Evolutionary conservation across 495 filamentous ascomycete genomes (phyloP).

Genomic region (Chlorociboria aeruginascens): DNA sequence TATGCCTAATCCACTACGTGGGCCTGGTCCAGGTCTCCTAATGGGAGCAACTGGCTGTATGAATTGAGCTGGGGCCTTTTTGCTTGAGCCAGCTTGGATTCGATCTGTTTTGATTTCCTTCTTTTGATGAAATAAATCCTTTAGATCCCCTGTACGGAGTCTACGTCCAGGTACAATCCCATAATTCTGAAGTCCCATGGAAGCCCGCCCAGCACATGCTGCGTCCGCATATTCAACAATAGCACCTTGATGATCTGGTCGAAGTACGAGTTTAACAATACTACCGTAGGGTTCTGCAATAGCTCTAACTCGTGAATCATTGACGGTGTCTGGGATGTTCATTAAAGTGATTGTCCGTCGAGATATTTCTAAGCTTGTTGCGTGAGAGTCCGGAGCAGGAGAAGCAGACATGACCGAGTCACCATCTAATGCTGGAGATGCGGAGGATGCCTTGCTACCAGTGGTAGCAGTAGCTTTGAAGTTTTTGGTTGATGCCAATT

Average conservation of each 20-base stretch:
- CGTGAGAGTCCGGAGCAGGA: slow-evolving; percentile 15
- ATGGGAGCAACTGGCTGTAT: slow-evolving; percentile 42
- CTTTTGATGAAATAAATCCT: slow-evolving; percentile 50
- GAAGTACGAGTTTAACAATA: slow-evolving; percentile 52
- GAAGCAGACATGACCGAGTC: slow-evolving; percentile 21
- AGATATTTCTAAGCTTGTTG: slow-evolving; percentile 28
- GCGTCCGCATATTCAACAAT: slow-evolving; percentile 70
- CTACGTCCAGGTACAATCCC: slow-evolving; percentile 53
- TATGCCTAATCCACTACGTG: slow-evolving; percentile 39
- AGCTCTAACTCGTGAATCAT: slow-evolving; percentile 55
- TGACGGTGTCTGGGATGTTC: slow-evolving; percentile 60
- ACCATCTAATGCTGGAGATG: slow-evolving; percentile 22
- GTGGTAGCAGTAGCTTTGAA: slow-evolving; percentile 26
- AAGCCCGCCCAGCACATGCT: slow-evolving; percentile 60
- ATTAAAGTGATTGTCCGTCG: slow-evolving; percentile 50
- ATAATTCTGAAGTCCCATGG: slow-evolving; percentile 57
- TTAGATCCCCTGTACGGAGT: slow-evolving; percentile 54
- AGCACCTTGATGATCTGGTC: slow-evolving; percentile 75
- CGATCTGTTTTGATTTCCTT: slow-evolving; percentile 37
- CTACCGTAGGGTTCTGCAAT: slow-evolving; percentile 50
- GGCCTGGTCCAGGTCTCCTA: slow-evolving; percentile 43
- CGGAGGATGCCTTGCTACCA: slow-evolving; percentile 24
- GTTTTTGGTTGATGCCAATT: slow-evolving; percentile 36
- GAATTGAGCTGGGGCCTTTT: slow-evolving; percentile 25
- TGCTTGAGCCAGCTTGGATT: slow-evolving; percentile 28